phyloP scores from a whole-genome alignment of 176 grass and related monocot genomes.

The Guadua angustifolia region DNA sequence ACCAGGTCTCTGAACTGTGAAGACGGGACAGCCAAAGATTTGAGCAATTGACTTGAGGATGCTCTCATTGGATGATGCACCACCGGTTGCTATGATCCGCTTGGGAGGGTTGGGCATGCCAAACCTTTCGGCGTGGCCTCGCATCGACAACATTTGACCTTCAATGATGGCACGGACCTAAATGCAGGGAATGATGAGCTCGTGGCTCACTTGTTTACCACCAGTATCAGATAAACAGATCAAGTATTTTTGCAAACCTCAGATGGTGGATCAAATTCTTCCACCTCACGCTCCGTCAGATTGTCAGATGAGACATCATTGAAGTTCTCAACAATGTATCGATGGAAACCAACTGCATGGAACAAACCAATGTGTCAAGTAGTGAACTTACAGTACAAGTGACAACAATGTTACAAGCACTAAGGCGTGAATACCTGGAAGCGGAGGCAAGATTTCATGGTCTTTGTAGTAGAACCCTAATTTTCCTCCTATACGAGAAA shows the following conservation, averaged over 20 bases:
- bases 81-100: constrained; percentile 86
- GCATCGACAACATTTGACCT: constrained; percentile 89
- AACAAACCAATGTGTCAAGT: not conserved
- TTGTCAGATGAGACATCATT: constrained; percentile 46
- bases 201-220: not conserved
- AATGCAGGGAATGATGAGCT: not conserved
- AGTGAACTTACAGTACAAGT: constrained; percentile 11
- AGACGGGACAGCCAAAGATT: constrained; percentile 87
- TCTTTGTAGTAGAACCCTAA: constrained; percentile 99
- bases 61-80: constrained; percentile 77
- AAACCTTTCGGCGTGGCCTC: constrained; percentile 89
- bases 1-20: constrained; percentile 88
- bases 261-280: constrained; percentile 77
- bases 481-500: constrained; percentile 63
- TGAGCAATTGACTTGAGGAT: constrained; percentile 69
- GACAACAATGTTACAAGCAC: not conserved
- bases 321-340: constrained; percentile 62
- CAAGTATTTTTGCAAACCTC: constrained; percentile 49
- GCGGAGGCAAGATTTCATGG: constrained; percentile 92
- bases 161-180: constrained; percentile 85
- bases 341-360: constrained; percentile 68
- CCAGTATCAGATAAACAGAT: not conserved
- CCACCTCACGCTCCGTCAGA: constrained; percentile 55
- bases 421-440: constrained; percentile 67
- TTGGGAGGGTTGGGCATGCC: constrained; percentile 90